Base-by-base conservation (phyloP, 192 early-diverging fungal genomes). In the Gamsiella multidivaricata region DNA sequence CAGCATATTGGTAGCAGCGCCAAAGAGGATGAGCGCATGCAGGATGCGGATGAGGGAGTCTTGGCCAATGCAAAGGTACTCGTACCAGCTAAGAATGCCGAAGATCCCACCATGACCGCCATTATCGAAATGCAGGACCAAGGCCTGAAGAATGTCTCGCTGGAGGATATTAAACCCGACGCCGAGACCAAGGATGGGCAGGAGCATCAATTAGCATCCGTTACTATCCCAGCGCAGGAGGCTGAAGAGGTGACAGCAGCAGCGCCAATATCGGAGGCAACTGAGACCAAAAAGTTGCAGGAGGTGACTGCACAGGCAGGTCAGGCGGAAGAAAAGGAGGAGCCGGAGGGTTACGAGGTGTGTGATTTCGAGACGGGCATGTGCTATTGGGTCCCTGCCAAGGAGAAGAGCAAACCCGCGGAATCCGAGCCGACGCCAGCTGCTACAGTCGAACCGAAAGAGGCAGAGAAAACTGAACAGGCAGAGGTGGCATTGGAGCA, bases 331-430 rank as follows among this genome's bases (percentile, higher is more conserved):
- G 31, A 32, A 42, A 51, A 29, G 33, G 51, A 39, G 12, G 74
- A 68, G n/a, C 74, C 65, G 8, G 34, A 49, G 11, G 74, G 74
- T 7, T 78, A 78, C 23, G 53, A 78, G 17, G 39, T 69, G 36
- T 78, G 74, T 28, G 74, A 78, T 49, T 59, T 69, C 54, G 60
- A 64, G 20, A 55, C 60, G 1, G 60, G 60, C 5, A 23, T 78
- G 49, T 78, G 74, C 29, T 68, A 69, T 34, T 78, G 74, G 74
- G 66, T 78, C 9, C 74, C 74, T 20, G 52, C 65, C 47, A 65
- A 67, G 3, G 65, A 64, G 45, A 33, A 23, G 43, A 71, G 61
- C 41, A 15, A 29, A n/a, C 15, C 5, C 28, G 55, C 28, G 11
- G 49, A 39, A 17, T 3, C 28, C n/a, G 32, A 22, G 14, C 9